Conservation (phyloP, 345 rosid species). For the Brassica cretica region DNA sequence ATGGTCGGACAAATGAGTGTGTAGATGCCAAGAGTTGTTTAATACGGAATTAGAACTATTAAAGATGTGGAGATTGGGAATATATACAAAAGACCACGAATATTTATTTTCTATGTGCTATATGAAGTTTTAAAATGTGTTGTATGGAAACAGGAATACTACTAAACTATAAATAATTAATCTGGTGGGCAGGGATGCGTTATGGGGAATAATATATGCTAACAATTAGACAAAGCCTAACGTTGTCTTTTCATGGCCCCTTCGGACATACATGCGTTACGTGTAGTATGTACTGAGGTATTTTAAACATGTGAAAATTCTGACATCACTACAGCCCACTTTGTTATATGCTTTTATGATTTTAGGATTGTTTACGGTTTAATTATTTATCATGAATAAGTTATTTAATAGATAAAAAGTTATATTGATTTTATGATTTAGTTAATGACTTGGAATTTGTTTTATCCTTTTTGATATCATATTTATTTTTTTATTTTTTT, state of each 20-base stretch:
- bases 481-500: too few species aligned
- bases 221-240: neutral
- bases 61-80: slow-evolving; percentile 27
- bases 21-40: slow-evolving; percentile 40
- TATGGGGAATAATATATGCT: neutral
- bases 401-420: too few species aligned
- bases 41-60: slow-evolving; percentile 39
- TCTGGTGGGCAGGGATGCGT: slow-evolving; percentile 13
- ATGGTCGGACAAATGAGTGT: slow-evolving; percentile 34
- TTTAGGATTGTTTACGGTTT: too few species aligned
- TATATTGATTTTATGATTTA: too few species aligned
- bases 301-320: neutral
- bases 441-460: too few species aligned
- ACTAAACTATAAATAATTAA: slow-evolving; percentile 14
- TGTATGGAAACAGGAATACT: slow-evolving; percentile 18
- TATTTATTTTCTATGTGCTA: neutral
- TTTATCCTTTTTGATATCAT: too few species aligned
- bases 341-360: too few species aligned
- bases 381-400: too few species aligned
- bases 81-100: slow-evolving; percentile 28
- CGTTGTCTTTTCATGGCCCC: slow-evolving; percentile 29
- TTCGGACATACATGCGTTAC: neutral
- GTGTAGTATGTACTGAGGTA: neutral
- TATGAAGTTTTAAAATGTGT: neutral
- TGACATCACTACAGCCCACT: too few species aligned